Evolutionary conservation across 352 stramenopile species (phyloP).

Genomic region (Blastocystis sp.): DNA sequence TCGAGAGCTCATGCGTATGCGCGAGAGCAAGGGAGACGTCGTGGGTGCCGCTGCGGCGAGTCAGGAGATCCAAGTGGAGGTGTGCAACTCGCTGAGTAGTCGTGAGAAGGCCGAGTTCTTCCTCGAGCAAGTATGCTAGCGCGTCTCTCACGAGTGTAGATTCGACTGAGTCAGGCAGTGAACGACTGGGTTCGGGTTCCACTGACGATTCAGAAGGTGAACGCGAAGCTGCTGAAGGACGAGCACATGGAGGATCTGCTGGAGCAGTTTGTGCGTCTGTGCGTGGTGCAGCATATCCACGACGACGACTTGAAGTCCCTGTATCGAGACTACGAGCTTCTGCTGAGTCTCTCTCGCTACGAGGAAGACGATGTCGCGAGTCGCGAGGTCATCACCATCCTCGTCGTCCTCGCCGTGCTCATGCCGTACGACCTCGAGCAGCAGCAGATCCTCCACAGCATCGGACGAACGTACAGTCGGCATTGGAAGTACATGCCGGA

Average conservation of each 20-base stretch:
- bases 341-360: not conserved
- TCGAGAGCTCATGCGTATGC: constrained; percentile 33
- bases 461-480: not conserved
- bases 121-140: not conserved
- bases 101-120: constrained; percentile 54
- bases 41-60: constrained; percentile 11
- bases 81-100: constrained; percentile 22
- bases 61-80: constrained; percentile 44
- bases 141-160: not conserved
- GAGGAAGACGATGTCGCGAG: not conserved
- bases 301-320: constrained; percentile 29
- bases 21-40: constrained; percentile 20
- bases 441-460: not conserved
- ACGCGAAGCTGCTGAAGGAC: constrained; percentile 26
- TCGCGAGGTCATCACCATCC: not conserved
- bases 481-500: constrained; percentile 38
- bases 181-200: constrained; percentile 39
- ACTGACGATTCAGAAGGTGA: constrained; percentile 54
- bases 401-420: not conserved
- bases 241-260: constrained; percentile 53
- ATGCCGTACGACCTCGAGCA: constrained; percentile 8
- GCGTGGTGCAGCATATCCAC: constrained; percentile 17
- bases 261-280: constrained; percentile 23
- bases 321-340: constrained; percentile 11
- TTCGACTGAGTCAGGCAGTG: constrained; percentile 29